Conservation (phyloP, 768 basidiomycete species). For the Suillus luteus region DNA sequence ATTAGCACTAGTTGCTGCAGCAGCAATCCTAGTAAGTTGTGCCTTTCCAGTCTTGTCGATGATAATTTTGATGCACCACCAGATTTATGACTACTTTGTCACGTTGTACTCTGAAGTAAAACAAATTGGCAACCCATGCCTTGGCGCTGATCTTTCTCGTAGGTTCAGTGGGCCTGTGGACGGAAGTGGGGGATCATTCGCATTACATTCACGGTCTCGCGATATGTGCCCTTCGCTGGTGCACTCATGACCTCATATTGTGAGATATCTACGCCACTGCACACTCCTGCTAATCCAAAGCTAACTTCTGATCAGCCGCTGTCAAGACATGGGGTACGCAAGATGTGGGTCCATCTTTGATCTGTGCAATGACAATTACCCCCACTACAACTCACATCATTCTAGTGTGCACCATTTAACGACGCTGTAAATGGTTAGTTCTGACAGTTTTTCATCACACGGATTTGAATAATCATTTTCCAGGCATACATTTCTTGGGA, state of each 20-base stretch:
- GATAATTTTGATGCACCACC: not conserved
- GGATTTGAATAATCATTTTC: not conserved
- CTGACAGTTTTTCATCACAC: not conserved
- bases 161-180: constrained; percentile 21
- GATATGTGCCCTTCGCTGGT: constrained; percentile 13
- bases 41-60: not conserved
- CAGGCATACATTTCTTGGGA: constrained; percentile 2
- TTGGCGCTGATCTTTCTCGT: not conserved
- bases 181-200: constrained; percentile 12
- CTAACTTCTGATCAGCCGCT: not conserved
- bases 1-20: not conserved
- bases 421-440: not conserved
- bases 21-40: not conserved
- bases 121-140: not conserved
- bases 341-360: not conserved
- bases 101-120: constrained; percentile 1
- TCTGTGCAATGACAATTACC: not conserved
- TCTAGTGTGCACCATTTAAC: not conserved
- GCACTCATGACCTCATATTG: constrained; percentile 9
- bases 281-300: not conserved
- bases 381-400: not conserved
- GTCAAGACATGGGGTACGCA: constrained; percentile 2
- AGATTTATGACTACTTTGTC: constrained; percentile 5
- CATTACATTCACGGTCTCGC: constrained; percentile 7
- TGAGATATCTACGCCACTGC: not conserved